Conservation (phyloP, 176 grass and related monocot species). For the Avena atlantica region DNA sequence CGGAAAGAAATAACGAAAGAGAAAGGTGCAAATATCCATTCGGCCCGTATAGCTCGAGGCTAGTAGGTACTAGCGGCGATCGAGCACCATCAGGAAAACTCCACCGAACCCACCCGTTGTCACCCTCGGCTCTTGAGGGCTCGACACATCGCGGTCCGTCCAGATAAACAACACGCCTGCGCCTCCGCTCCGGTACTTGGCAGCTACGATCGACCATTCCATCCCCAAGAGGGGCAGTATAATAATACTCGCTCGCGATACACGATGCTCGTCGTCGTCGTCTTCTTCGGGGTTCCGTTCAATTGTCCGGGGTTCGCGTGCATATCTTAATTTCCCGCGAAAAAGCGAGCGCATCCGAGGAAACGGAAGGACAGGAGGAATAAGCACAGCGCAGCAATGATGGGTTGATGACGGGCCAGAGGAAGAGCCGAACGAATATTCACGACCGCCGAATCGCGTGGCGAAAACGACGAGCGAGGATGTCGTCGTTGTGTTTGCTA, state of each 20-base stretch:
- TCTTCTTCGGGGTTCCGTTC: too few species aligned
- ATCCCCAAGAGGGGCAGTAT: background rate
- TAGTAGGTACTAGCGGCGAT: background rate
- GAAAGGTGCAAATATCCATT: background rate
- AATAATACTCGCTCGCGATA: background rate
- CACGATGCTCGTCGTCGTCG: background rate
- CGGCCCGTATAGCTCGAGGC: background rate
- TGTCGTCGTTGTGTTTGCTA: background rate
- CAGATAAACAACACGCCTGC: background rate
- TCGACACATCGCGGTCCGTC: slow-evolving; percentile 45
- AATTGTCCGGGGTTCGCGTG: background rate
- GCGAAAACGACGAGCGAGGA: slow-evolving; percentile 14
- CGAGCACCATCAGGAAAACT: background rate
- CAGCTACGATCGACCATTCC: background rate
- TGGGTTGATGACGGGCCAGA: slow-evolving; percentile 28
- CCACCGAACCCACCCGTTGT: background rate
- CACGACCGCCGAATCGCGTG: background rate
- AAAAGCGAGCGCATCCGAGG: slow-evolving; percentile 47
- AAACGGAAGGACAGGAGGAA: slow-evolving; percentile 24
- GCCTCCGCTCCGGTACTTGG: background rate
- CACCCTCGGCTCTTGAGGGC: background rate
- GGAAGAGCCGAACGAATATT: slow-evolving; percentile 39
- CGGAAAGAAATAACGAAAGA: background rate
- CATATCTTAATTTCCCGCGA: slow-evolving; percentile 10
- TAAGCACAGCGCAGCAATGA: slow-evolving; percentile 3